Conservation (phyloP, 495 filamentous ascomycete species). For the Tuber aestivum region DNA sequence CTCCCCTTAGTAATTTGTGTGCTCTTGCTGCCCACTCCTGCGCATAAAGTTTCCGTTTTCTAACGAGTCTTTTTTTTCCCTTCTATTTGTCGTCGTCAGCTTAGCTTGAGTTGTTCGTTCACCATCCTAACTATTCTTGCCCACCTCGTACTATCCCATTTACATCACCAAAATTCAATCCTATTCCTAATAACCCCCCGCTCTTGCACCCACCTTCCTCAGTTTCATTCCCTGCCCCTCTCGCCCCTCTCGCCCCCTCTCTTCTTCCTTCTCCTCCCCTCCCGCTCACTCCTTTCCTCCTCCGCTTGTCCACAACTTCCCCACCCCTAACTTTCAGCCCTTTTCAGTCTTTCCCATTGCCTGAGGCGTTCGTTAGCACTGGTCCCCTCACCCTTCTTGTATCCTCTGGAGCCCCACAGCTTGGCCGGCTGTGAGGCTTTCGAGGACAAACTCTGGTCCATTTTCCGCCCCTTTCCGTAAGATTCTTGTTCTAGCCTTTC, state of each 20-base stretch:
- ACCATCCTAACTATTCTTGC: neutral
- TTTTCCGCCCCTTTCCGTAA: neutral
- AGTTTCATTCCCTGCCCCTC: neutral
- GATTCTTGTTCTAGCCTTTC: neutral
- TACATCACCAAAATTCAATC: neutral
- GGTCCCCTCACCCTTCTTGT: neutral
- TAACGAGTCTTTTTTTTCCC: neutral
- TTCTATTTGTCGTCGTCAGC: conserved; percentile 2
- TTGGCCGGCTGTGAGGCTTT: neutral
- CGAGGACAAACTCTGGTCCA: neutral
- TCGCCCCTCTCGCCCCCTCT: neutral
- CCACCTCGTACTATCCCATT: neutral
- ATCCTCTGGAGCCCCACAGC: neutral
- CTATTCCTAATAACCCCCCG: neutral
- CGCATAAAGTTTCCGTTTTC: neutral
- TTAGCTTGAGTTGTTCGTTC: conserved; percentile 1
- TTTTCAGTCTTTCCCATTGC: neutral
- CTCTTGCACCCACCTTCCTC: neutral
- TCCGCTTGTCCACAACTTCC: neutral
- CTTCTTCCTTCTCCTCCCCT: neutral
- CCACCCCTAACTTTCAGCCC: neutral
- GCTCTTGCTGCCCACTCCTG: neutral
- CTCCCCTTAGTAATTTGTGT: neutral
- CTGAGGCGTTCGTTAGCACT: neutral
- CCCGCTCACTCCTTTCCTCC: neutral